phyloP scores from a whole-genome alignment of 768 basidiomycete species.

The Lentinus tigrinus region DNA sequence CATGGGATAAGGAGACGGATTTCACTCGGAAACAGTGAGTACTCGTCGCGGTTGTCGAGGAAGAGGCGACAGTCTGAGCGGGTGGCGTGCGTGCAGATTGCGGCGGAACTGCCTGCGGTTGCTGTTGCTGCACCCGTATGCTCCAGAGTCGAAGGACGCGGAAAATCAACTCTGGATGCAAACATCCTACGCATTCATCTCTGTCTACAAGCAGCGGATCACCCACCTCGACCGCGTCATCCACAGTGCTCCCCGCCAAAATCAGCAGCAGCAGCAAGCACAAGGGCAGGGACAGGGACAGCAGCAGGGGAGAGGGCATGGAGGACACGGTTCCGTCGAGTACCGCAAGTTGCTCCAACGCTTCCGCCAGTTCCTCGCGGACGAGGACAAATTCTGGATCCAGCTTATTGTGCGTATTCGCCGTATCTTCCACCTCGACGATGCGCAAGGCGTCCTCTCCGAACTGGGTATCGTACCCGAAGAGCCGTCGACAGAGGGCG shows the following conservation, averaged over 20 bases:
- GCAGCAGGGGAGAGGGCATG: constrained; percentile 35
- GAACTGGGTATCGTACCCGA: constrained; percentile 49
- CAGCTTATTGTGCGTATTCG: constrained; percentile 75
- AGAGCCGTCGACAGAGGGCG: constrained; percentile 24
- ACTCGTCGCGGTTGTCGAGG: not conserved
- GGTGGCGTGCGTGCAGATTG: constrained; percentile 43
- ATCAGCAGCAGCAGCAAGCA: constrained; percentile 33
- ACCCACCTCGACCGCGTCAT: constrained; percentile 59
- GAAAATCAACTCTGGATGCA: constrained; percentile 92
- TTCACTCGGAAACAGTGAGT: constrained; percentile 83
- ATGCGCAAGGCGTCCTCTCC: constrained; percentile 57
- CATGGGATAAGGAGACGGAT: constrained; percentile 86
- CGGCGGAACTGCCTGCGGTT: constrained; percentile 69
- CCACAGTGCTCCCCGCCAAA: constrained; percentile 33
- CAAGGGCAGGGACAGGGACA: constrained; percentile 35
- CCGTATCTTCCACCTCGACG: constrained; percentile 66
- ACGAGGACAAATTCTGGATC: constrained; percentile 92
- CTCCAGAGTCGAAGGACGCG: constrained; percentile 73
- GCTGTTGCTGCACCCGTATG: constrained; percentile 65
- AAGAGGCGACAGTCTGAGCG: not conserved
- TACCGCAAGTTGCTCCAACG: constrained; percentile 82
- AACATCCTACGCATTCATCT: constrained; percentile 84
- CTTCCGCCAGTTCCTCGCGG: constrained; percentile 85
- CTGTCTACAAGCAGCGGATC: constrained; percentile 77
- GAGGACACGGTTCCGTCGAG: constrained; percentile 67